Conservation (phyloP, 2,329 filamentous ascomycete genomes). For the Dothideomycetidae sp. region DNA sequence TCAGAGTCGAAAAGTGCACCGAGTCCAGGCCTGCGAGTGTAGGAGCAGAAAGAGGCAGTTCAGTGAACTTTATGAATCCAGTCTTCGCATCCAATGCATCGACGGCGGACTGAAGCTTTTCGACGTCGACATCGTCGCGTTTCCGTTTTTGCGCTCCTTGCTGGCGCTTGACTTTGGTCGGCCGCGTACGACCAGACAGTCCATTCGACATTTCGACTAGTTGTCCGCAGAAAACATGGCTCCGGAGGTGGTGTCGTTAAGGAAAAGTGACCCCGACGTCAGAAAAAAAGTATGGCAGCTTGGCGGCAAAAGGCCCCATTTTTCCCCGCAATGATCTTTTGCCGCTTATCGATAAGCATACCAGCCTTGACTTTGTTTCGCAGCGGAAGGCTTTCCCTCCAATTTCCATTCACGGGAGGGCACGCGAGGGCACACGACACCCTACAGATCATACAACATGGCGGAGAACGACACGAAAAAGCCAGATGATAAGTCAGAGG, state of each 20-base stretch:
- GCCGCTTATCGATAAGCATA: not conserved
- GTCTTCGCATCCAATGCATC: conserved; percentile 42
- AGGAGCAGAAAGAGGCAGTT: conserved; percentile 72
- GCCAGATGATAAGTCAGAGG: conserved; percentile 30
- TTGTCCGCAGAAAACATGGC: not conserved
- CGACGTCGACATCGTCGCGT: conserved; percentile 36
- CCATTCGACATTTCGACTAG: conserved; percentile 4
- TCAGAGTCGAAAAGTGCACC: conserved; percentile 79
- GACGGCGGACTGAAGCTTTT: conserved; percentile 32
- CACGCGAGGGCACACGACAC: too few species aligned
- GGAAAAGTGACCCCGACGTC: not conserved
- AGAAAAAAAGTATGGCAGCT: not conserved
- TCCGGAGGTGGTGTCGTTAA: not conserved
- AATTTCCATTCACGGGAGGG: too few species aligned
- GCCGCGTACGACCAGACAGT: conserved; percentile 26
- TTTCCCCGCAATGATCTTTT: not conserved
- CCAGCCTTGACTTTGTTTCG: too few species aligned
- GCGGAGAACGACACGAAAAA: conserved; percentile 31
- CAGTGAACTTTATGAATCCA: conserved; percentile 54
- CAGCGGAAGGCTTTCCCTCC: too few species aligned
- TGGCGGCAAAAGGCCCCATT: too few species aligned
- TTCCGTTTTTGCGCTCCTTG: conserved; percentile 39
- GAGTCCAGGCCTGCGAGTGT: conserved; percentile 67
- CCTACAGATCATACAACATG: too few species aligned
- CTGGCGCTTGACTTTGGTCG: conserved; percentile 44